A percentile compares a stretch with the other conserved stretches of the same genome.
phyloP scores from a whole-genome alignment of 176 grass and related monocot genomes.

The Carex kokanica region DNA sequence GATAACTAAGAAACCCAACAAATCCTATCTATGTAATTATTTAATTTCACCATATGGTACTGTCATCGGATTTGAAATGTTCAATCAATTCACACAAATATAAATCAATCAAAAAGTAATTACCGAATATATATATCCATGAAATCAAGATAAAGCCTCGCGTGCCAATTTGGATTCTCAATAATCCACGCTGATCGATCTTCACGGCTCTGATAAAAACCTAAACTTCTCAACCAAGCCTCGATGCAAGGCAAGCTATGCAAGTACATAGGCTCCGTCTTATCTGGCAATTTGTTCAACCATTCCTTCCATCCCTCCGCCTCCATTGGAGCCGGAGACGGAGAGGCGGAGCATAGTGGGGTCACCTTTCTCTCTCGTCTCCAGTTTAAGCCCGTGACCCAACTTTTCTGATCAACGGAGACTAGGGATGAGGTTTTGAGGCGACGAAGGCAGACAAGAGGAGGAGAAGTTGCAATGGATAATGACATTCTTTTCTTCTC shows the following conservation, averaged over 20 bases:
- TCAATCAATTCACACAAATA: conserved; percentile 4
- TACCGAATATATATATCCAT: conserved; percentile 83
- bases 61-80: background rate
- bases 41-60: background rate
- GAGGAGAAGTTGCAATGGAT: conserved; percentile 13
- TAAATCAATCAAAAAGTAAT: background rate
- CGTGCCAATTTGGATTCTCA: conserved; percentile 82
- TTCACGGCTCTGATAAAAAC: conserved; percentile 64
- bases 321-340: conserved; percentile 36
- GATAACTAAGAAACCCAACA: background rate
- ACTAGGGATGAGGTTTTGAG: conserved; percentile 5
- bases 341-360: conserved; percentile 21
- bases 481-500: conserved; percentile 19
- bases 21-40: background rate
- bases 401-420: background rate
- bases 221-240: conserved; percentile 69
- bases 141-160: conserved; percentile 72
- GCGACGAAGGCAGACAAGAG: background rate
- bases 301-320: conserved; percentile 61
- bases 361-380: background rate
- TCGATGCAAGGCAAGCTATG: conserved; percentile 92
- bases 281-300: conserved; percentile 82
- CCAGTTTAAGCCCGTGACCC: background rate
- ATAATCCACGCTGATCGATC: conserved; percentile 68
- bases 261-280: conserved; percentile 84